Evolutionary conservation across 352 stramenopile species (phyloP).

Genomic region (Phytopythium boreale): DNA sequence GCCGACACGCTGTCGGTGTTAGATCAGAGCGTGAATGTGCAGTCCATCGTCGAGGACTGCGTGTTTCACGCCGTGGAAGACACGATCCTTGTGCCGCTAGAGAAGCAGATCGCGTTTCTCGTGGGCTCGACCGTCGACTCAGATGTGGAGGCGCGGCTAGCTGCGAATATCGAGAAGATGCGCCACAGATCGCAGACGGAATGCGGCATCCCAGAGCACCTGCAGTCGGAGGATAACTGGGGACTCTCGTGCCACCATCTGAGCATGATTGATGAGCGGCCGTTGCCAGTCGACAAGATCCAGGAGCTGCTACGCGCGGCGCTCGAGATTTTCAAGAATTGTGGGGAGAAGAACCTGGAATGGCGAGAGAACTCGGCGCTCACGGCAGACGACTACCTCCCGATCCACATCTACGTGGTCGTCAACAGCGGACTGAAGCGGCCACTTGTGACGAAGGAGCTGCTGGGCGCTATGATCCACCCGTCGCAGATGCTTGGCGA

Average conservation of each 20-base stretch:
- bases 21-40: slow-evolving; percentile 54
- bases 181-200: slow-evolving; percentile 59
- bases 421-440: slow-evolving; percentile 75
- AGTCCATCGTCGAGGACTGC: slow-evolving; percentile 57
- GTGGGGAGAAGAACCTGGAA: slow-evolving; percentile 73
- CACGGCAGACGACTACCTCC: slow-evolving; percentile 80
- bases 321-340: slow-evolving; percentile 79
- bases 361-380: slow-evolving; percentile 73
- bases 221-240: slow-evolving; percentile 77
- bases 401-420: slow-evolving; percentile 86
- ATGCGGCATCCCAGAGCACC: slow-evolving; percentile 72
- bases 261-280: slow-evolving; percentile 81
- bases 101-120: slow-evolving; percentile 73
- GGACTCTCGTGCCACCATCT: slow-evolving; percentile 77
- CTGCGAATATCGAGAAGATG: slow-evolving; percentile 62
- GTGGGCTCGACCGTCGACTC: slow-evolving; percentile 60
- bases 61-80: slow-evolving; percentile 75
- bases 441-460: slow-evolving; percentile 69
- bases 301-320: slow-evolving; percentile 74
- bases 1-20: slow-evolving; percentile 56
- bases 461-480: slow-evolving; percentile 81
- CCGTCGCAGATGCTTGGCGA: slow-evolving; percentile 80
- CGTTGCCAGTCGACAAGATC: slow-evolving; percentile 72
- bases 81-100: slow-evolving; percentile 69
- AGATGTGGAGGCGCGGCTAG: slow-evolving; percentile 48